These are phyloP conservation scores for Cunninghamia lanceolata DNA, from an alignment of 75 land plant species.

Conservation along the genomic window DNA sequence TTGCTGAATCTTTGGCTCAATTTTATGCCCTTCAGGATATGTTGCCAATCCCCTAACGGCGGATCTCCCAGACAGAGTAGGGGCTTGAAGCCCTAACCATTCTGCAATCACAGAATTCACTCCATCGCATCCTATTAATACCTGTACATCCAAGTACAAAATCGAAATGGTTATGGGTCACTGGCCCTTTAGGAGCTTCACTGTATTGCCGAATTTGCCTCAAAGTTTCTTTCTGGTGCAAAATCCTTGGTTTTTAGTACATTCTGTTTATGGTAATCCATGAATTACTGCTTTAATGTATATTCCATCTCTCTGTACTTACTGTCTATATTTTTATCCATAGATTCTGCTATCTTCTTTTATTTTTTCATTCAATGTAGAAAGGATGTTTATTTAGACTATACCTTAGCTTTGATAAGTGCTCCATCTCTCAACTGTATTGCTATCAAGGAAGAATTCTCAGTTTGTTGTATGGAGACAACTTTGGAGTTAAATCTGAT, in stretches of 20 bases:
- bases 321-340: too few relatives aligned
- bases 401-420: conserved; percentile 15
- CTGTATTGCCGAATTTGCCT: not conserved
- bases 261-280: too few relatives aligned
- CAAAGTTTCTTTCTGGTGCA: not conserved
- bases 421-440: conserved; percentile 50
- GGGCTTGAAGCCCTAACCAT: conserved; percentile 29
- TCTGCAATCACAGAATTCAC: conserved; percentile 32
- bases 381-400: not conserved
- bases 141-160: conserved; percentile 17
- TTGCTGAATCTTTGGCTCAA: conserved; percentile 12
- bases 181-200: not conserved
- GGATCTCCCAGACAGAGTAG: conserved; percentile 26
- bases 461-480: conserved; percentile 30
- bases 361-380: too few relatives aligned
- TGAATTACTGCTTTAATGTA: too few relatives aligned
- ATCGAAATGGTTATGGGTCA: not conserved
- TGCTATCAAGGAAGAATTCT: conserved; percentile 11
- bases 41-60: conserved; percentile 32
- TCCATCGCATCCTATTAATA: conserved; percentile 50
- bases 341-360: too few relatives aligned
- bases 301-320: too few relatives aligned
- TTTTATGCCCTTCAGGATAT: conserved; percentile 34
- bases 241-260: not conserved
- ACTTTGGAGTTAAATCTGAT: too few relatives aligned